Evolutionary conservation across 495 filamentous ascomycete genomes (phyloP).

Genomic region (Trypethelium eluteriae): DNA sequence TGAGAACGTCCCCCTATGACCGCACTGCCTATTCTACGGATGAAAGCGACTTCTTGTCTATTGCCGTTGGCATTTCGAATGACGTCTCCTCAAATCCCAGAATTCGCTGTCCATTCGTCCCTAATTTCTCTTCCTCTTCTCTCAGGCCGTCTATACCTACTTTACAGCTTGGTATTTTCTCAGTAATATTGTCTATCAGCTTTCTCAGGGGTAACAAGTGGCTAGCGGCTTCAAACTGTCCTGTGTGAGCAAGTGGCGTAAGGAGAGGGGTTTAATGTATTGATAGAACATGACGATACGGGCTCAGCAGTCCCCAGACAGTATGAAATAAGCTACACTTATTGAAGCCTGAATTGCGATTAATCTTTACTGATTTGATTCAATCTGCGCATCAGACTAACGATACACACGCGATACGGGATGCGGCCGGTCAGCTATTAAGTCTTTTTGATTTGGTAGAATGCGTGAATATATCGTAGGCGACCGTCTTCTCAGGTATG

Average conservation of each 20-base stretch:
- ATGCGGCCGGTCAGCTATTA: too few relatives aligned
- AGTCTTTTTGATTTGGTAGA: too few relatives aligned
- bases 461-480: too few relatives aligned
- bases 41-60: neutral
- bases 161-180: too few relatives aligned
- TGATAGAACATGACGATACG: neutral
- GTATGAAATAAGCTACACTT: neutral
- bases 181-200: neutral
- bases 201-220: neutral
- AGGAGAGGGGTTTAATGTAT: neutral
- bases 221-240: neutral
- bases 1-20: slow-evolving; percentile 13
- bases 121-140: neutral
- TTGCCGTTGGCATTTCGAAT: neutral
- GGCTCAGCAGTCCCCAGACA: neutral
- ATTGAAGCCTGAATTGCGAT: neutral
- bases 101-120: neutral
- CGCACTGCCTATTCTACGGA: neutral
- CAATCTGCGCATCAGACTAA: too few relatives aligned
- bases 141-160: too few relatives aligned
- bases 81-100: neutral
- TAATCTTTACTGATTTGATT: too few relatives aligned
- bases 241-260: neutral
- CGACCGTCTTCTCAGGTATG: too few relatives aligned
- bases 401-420: too few relatives aligned